Evolutionary conservation across 257 asterid genomes (phyloP), one percentile per base, ranked within the genome.

Genomic region (Prunella vulgaris): DNA sequence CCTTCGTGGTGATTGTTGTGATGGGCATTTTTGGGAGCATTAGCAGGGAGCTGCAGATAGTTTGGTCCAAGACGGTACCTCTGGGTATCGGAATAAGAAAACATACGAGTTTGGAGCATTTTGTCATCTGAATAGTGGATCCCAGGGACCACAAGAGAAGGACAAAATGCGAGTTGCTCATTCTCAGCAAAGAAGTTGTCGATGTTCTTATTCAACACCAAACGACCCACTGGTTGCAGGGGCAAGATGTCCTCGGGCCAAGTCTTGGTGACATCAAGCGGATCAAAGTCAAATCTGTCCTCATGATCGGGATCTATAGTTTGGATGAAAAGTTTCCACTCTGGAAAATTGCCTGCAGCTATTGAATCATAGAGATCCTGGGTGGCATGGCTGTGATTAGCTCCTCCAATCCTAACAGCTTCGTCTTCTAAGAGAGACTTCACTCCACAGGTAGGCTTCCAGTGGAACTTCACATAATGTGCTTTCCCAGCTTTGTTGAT

Each of bases 371-470:
- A 83, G 58, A 90, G 96, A 81, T 90, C 97, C 82, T 90, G 85
- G 61, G 96, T 90, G 42, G 96, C 97, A 21, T 90, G 97, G 72
- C 97, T 90, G 82, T 90, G 97, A 80, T 90, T 90, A 14, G 95
- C 64, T 54, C 97, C 97, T 59, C 95, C 97, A 38, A 90, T 81
- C 81, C 70, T 86, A 71, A 88, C 32, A 51, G 93, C 89, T 56
- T 90, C 97, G 2, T 87, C 95, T 58, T 88, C 95, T 84, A 86
- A 77, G 54, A 90, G 83, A 78, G 84, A 78, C 77, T 90, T 90
- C 71, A 90, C 97, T 64, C 96, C 97, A 78, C 97, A 90, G 56
- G 97, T 88, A 18, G 97, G 97, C 78, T 81, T 90, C 97, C 97
- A 90, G 66, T 88, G 96, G 82, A 90, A 90, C 77, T 90, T 90